Evolutionary conservation across 441 rosid genomes (phyloP).

Genomic region (Breynia disticha): DNA sequence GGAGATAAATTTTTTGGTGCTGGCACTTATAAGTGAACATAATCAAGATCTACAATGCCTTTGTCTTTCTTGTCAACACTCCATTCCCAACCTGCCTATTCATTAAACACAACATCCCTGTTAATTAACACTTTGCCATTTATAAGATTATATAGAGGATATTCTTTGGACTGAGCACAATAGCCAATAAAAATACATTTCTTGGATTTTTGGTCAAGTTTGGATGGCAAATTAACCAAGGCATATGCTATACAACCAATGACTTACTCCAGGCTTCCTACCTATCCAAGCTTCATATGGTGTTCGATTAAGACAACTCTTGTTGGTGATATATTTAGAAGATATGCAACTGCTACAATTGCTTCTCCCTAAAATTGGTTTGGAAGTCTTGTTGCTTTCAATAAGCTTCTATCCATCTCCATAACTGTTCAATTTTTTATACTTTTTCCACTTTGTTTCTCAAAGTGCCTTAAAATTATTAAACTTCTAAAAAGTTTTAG

Average conservation of each 20-base stretch:
- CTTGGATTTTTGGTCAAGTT: too few species aligned
- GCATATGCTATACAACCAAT: too few species aligned
- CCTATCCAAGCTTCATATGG: neutral
- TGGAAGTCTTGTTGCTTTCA: neutral
- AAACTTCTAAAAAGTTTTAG: neutral
- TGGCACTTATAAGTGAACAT: neutral
- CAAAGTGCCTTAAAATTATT: neutral
- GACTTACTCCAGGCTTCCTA: neutral
- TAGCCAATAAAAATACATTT: neutral
- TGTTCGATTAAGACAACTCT: neutral
- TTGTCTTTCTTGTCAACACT: neutral
- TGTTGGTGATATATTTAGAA: neutral
- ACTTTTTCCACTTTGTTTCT: neutral
- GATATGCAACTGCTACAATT: neutral
- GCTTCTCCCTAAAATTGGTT: conserved; percentile 1
- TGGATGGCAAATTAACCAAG: too few species aligned
- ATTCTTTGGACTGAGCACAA: neutral
- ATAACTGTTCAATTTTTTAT: neutral
- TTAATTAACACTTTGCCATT: neutral
- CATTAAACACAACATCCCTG: neutral
- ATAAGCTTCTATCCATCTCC: neutral
- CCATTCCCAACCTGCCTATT: neutral
- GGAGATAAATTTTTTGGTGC: neutral
- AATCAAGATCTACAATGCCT: neutral
- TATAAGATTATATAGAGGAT: neutral